Percentiles rank a stretch among this genome's conserved stretches.
Conservation (phyloP, 352 stramenopile species). For the Phytophthora vignae region DNA sequence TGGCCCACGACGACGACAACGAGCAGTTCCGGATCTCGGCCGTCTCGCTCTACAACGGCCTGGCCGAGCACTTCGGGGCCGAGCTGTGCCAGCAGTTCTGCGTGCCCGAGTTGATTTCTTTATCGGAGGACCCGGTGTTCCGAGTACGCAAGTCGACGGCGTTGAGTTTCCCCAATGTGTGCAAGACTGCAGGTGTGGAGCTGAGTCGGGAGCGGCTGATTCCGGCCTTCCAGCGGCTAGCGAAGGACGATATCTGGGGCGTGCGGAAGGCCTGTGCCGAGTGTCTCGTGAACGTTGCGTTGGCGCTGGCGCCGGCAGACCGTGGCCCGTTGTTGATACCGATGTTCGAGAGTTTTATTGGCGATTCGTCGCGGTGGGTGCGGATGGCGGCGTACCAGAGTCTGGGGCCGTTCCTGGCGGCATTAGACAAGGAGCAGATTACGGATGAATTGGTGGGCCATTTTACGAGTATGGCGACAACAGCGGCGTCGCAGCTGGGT, state of each 20-base stretch:
- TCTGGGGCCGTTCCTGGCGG: conserved; percentile 73
- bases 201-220: conserved; percentile 89
- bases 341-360: conserved; percentile 89
- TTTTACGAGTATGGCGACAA: conserved; percentile 88
- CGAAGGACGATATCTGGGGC: conserved; percentile 95
- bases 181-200: conserved; percentile 78
- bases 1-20: conserved; percentile 92
- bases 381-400: conserved; percentile 95
- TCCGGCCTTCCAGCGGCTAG: conserved; percentile 91
- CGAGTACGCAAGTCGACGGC: conserved; percentile 93
- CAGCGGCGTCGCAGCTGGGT: conserved; percentile 60
- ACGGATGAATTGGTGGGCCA: conserved; percentile 81
- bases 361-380: conserved; percentile 94
- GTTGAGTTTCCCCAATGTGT: conserved; percentile 92
- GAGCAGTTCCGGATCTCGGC: conserved; percentile 95
- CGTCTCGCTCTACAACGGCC: conserved; percentile 92
- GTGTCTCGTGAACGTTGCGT: conserved; percentile 88
- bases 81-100: conserved; percentile 95
- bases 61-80: conserved; percentile 86
- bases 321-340: conserved; percentile 87
- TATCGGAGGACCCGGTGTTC: conserved; percentile 93
- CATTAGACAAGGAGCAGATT: conserved; percentile 89
- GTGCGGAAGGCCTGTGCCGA: conserved; percentile 94
- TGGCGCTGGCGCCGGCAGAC: conserved; percentile 78
- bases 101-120: conserved; percentile 92